Evolutionary conservation across 768 basidiomycete species (phyloP), one percentile per base, ranked within the genome.

Genomic region (Auricularia sp.): DNA sequence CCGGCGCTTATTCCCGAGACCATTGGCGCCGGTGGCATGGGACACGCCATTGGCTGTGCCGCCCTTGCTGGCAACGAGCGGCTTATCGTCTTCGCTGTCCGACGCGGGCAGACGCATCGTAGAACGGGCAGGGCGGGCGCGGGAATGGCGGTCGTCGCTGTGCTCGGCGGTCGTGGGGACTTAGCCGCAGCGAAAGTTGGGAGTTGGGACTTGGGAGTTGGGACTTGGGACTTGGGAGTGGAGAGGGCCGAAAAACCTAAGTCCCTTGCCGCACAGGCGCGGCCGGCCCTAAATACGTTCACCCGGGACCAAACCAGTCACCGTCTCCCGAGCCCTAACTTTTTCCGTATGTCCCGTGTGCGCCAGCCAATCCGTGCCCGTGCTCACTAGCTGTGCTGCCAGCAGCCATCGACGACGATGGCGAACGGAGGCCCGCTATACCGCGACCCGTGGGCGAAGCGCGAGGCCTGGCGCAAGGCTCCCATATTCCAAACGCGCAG

Each of bases 401-500:
- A 6, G 21, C 18, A 59, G 29, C 56, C 29, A 29, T 29, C 29
- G 29, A 29, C 29, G 29, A 7, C 56, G 24, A 59, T 59, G 56
- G 34, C 29, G 16, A 34, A 35, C 34, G 83, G 82, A 67, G 80
- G 79, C 64, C 88, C 86, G n/a, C 78, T 90, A 63, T 94, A 87
- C 72, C 87, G 92, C 75, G 94, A 97, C 74, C 93, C 94, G 62
- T 97, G 94, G 94, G 91, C 92, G 24, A 94, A 90, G 77, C 80
- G 86, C 67, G 94, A 97, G 70, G 91, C 92, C 45, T 97, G 93
- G 94, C 83, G 94, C 71, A 93, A 87, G 74, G 86, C 85, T 71
- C 87, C 90, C n/a, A 84, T 95, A 64, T 97, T 97, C 80, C 83
- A 86, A 67, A 89, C 88, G 69, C 85, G 87, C 51, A 82, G 84